Percentiles rank a stretch among this genome's conserved stretches.
Conservation (phyloP, 2,329 filamentous ascomycete species). For the Plectosphaerella plurivora region DNA sequence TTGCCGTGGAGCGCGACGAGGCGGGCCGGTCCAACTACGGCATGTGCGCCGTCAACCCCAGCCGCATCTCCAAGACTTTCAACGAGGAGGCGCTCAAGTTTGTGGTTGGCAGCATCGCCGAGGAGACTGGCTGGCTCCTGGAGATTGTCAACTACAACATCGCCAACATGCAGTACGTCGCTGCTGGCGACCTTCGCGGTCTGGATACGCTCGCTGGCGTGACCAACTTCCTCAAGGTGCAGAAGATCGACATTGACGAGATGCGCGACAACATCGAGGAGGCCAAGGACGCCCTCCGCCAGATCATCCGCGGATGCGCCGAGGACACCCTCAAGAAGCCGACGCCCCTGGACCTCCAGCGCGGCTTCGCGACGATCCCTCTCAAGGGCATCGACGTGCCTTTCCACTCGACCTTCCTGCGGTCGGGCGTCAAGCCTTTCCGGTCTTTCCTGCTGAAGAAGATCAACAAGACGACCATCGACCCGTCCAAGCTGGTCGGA, state of each 20-base stretch:
- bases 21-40: conserved; percentile 94
- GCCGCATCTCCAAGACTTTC: conserved; percentile 97
- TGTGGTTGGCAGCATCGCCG: conserved; percentile 90
- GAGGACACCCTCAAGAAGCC: conserved; percentile 87
- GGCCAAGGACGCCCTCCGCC: conserved; percentile 81
- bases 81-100: conserved; percentile 97
- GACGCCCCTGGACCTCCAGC: conserved; percentile 80
- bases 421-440: conserved; percentile 98
- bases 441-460: conserved; percentile 98
- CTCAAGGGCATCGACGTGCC: conserved; percentile 97
- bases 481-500: conserved; percentile 91
- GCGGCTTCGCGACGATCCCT: conserved; percentile 94
- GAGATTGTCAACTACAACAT: conserved; percentile 98
- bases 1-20: conserved; percentile 94
- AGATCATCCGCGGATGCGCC: conserved; percentile 87
- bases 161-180: conserved; percentile 72
- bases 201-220: conserved; percentile 74
- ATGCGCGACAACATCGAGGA: conserved; percentile 88
- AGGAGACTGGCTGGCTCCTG: conserved; percentile 90
- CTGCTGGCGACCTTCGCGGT: conserved; percentile 64
- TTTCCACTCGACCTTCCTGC: conserved; percentile 98
- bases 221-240: conserved; percentile 90
- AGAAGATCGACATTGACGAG: conserved; percentile 95
- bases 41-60: conserved; percentile 99
- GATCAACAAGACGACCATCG: conserved; percentile 98